Percentiles rank a stretch among this genome's conserved stretches.
These are phyloP conservation scores for Agarophyton chilense DNA, from an alignment of 23 red algal species.

Conservation along the genomic window DNA sequence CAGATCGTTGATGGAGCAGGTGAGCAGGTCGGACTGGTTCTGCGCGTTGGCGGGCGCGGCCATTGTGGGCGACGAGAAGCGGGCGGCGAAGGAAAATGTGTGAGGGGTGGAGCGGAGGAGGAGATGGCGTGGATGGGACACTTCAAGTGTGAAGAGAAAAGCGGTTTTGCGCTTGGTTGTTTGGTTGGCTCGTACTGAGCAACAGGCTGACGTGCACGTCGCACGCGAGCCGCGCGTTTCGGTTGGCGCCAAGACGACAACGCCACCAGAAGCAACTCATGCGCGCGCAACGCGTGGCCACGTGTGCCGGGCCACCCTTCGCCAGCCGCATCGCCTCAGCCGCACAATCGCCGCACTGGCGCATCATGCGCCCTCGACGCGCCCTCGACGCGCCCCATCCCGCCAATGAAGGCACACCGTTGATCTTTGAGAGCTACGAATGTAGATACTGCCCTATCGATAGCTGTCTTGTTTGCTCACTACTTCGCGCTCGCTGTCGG, in stretches of 20 bases:
- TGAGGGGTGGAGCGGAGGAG: neutral
- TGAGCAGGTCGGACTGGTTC: slow-evolving; percentile 4
- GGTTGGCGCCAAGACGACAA: neutral
- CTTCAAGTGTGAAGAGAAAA: too few species aligned
- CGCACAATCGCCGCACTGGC: neutral
- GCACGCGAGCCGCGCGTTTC: neutral
- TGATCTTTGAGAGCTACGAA: too few species aligned
- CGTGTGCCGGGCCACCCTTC: neutral
- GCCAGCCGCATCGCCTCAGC: neutral
- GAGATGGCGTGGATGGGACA: too few species aligned
- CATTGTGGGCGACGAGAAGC: neutral
- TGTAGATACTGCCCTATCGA: too few species aligned
- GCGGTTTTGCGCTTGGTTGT: too few species aligned
- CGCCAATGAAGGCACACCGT: too few species aligned
- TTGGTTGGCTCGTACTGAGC: too few species aligned
- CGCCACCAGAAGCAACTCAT: neutral
- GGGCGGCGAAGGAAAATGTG: neutral
- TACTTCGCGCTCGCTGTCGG: too few species aligned
- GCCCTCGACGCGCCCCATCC: too few species aligned
- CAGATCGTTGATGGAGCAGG: slow-evolving; percentile 19
- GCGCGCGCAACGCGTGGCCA: neutral
- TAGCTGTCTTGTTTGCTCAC: too few species aligned
- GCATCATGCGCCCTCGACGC: neutral
- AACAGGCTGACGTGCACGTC: neutral
- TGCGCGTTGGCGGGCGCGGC: slow-evolving; percentile 1